A percentile compares a stretch with the other conserved stretches of the same genome.
These are phyloP conservation scores for Trichophyton rubrum DNA, from an alignment of 2,329 filamentous ascomycete genomes.

Conservation along the genomic window DNA sequence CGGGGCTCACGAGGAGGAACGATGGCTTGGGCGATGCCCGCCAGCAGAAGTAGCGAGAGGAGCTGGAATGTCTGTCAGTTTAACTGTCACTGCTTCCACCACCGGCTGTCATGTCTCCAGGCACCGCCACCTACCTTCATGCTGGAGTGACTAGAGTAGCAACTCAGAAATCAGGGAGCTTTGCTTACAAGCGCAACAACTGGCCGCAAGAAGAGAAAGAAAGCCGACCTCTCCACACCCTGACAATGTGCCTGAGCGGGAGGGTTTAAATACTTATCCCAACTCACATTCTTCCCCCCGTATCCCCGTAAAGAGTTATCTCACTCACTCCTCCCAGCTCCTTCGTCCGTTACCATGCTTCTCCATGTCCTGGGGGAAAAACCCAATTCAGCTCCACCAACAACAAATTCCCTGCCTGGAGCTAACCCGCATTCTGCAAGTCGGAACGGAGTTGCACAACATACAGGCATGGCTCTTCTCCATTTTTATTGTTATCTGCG, in stretches of 20 bases:
- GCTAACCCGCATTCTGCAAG: not conserved
- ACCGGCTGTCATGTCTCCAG: not conserved
- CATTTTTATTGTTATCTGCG: not conserved
- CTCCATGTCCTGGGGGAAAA: not conserved
- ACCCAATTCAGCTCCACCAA: not conserved
- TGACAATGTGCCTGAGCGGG: not conserved
- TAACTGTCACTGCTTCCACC: not conserved
- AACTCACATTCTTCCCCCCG: too few species aligned
- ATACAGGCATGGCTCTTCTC: not conserved
- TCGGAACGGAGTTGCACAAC: not conserved
- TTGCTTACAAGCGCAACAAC: not conserved
- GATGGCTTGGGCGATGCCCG: slow-evolving; percentile 23
- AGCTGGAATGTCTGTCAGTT: not conserved
- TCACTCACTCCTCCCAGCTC: too few species aligned
- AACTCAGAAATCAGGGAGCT: not conserved
- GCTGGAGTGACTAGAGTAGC: not conserved
- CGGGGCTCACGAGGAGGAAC: slow-evolving; percentile 43
- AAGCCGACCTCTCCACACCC: not conserved
- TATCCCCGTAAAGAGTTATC: too few species aligned
- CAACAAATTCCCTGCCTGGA: not conserved
- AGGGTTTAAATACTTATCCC: not conserved
- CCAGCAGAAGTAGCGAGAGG: slow-evolving; percentile 12
- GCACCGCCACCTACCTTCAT: slow-evolving; percentile 9
- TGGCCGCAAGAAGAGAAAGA: not conserved
- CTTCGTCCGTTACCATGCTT: too few species aligned